phyloP scores from a whole-genome alignment of 305 asterid species.

The Fraxinus nigra region DNA sequence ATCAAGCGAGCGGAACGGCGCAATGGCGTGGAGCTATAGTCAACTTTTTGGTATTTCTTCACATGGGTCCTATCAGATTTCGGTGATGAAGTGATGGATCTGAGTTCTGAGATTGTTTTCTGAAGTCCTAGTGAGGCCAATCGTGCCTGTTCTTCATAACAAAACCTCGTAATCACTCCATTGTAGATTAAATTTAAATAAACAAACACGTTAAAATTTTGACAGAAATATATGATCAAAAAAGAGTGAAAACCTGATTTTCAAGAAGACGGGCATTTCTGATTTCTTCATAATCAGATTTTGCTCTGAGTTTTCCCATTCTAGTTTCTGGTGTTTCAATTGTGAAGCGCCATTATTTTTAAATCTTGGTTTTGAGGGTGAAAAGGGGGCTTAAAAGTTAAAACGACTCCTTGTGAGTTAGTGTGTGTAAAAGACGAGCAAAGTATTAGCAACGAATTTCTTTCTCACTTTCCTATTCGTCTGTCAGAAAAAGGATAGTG shows the following conservation, averaged over 20 bases:
- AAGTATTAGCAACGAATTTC: not conserved
- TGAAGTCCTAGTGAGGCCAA: slow-evolving; percentile 61
- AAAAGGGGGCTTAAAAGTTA: not conserved
- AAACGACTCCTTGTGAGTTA: not conserved
- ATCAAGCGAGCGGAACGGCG: slow-evolving; percentile 66
- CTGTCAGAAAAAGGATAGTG: not conserved
- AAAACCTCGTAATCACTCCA: not conserved
- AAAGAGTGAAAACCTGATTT: slow-evolving; percentile 47
- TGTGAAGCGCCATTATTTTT: not conserved
- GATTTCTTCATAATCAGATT: slow-evolving; percentile 57
- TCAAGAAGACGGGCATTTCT: slow-evolving; percentile 64
- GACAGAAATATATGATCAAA: not conserved
- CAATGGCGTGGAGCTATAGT: slow-evolving; percentile 46
- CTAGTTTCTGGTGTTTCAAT: not conserved
- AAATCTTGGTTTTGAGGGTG: not conserved
- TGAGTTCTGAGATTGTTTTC: slow-evolving; percentile 51
- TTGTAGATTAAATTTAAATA: not conserved
- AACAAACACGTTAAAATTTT: not conserved
- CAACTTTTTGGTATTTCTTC: slow-evolving; percentile 40
- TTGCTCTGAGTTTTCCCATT: slow-evolving; percentile 54
- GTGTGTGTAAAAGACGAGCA: not conserved
- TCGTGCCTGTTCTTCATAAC: slow-evolving; percentile 44
- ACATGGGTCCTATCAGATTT: slow-evolving; percentile 39
- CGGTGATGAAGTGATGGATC: slow-evolving; percentile 41
- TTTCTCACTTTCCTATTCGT: not conserved